Base-by-base conservation (phyloP, 163 green algal species). In the Scenedesmus sp. region DNA sequence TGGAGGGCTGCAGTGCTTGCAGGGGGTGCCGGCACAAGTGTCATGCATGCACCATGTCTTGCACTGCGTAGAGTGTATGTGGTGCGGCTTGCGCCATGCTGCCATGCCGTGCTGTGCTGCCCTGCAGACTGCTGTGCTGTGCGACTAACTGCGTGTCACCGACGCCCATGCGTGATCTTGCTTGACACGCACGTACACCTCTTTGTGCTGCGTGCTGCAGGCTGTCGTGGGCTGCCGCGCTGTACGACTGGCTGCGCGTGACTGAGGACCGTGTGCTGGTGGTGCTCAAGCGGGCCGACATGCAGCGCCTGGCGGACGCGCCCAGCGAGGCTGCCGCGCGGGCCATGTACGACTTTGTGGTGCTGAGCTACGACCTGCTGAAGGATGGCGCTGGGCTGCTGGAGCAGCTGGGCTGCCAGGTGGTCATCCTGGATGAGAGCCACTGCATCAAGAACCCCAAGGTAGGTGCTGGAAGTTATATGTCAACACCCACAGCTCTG, bases 361-460 rank as follows among this genome's bases (percentile, higher is more conserved):
- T 95, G 57, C 82, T 96, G 46, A 93, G 87, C 60, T 97, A 97
- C 91, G 94, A 97, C 83, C 82, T 95, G 13, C 46, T 96, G 9
- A 95, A 95, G 93, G 56, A 95, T 23, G 89, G 84, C 81, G 66
- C 70, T 23, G 20, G 90, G 54, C 62, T 94, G 64, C 13, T 88
- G 76, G 91, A 91, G 8, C 79, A n/a, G 46, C 62, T 87, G 55
- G 18, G 82, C n/a, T 91, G 91, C 73, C 20, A 93, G 60, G 62
- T 91, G 70, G 91, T 97, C 7, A 93, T 98, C 26, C 91, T 96
- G 86, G 96, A 98, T 85, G 96, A 98, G 92, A 92, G 90, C 54
- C 96, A 98, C 92, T 97, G 94, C 95, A 97, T 98, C 90, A 98
- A 98, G 91, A 96, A 93, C 87, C 84, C 90, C 54, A 94, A 96